These are phyloP conservation scores for Tagetes patula DNA, from an alignment of 129 eudicot genomes.

Conservation along the genomic window DNA sequence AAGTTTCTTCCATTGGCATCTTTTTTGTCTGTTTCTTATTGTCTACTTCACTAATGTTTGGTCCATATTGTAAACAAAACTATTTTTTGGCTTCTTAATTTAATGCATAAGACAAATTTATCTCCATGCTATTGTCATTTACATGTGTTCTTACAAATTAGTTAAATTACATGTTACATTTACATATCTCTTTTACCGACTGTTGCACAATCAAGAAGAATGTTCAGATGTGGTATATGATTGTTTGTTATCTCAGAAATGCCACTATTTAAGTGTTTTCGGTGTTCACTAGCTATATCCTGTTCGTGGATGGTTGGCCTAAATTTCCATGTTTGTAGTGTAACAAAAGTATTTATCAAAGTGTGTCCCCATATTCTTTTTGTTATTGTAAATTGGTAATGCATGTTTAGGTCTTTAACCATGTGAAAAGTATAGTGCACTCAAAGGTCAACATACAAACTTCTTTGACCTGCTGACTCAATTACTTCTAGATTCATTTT, in stretches of 20 bases:
- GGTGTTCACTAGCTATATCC: neutral
- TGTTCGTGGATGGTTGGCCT: neutral
- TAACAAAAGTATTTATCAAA: too few relatives aligned
- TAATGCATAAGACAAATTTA: slow-evolving; percentile 2
- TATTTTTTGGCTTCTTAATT: neutral
- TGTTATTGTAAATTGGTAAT: too few relatives aligned
- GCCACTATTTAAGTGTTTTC: neutral
- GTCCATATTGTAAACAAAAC: neutral
- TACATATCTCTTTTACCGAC: neutral
- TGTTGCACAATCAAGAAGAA: neutral
- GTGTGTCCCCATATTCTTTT: too few relatives aligned
- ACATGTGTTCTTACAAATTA: neutral
- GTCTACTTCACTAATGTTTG: slow-evolving; percentile 14
- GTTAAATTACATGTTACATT: neutral
- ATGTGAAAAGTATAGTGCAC: too few relatives aligned
- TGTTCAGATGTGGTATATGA: neutral
- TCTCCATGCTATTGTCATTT: slow-evolving; percentile 12
- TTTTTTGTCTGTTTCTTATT: slow-evolving; percentile 32
- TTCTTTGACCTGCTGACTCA: neutral
- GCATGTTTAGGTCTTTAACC: too few relatives aligned
- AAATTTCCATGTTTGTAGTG: too few relatives aligned
- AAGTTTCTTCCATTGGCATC: slow-evolving; percentile 19
- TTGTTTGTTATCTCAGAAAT: neutral
- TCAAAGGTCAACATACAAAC: too few relatives aligned
- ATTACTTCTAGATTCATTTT: neutral